Base-by-base conservation (phyloP, 176 grass and related monocot species). In the Raddia guianensis region DNA sequence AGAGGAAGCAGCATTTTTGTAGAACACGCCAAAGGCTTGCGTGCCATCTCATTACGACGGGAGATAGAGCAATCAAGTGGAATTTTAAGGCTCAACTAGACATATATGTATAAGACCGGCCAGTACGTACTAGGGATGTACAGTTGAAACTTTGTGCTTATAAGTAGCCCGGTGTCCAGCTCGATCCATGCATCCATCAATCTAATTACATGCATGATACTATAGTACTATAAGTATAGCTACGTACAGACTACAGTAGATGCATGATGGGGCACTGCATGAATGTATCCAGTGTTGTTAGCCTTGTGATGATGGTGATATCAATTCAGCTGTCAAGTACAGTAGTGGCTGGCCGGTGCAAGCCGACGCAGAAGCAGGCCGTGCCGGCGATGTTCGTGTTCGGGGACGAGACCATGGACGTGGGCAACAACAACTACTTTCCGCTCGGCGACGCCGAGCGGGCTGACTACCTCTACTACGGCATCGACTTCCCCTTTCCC, bases 341-440 rank as follows among this genome's bases (percentile, higher is more conserved):
- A 63, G 27, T 14, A 63, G 27, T 14, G 1, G 55, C 59, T 9
- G 44, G 4, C 37, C 37, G 37, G 1, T 5, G 37, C 3, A 15
- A 15, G 27, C 27, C 27, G 10, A 12, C 37, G 4, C 37, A 40
- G 37, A 10, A 46, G 49, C 20, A 16, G 14, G 33, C 37, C 37
- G 37, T 7, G 10, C 61, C 21, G 8, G 78, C 61, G 0, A 68
- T 88, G 10, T 88, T 83, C 15, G 47, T 88, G 46, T 88, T 88
- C 12, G 80, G 86, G 2, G 86, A 88, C 6, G 68, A 53, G 46
- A 21, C 1, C 2, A n/a, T 77, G 8, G 86, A 88, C 48, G 80
- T 84, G 6, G 56, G 86, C 49, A 84, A 79, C 46, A 88, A 88
- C 47, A 83, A 88, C 79, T 79, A 78, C 64, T 42, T 88, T 34